phyloP scores from a whole-genome alignment of 345 rosid species.

The Rhodamnia rubescens region DNA sequence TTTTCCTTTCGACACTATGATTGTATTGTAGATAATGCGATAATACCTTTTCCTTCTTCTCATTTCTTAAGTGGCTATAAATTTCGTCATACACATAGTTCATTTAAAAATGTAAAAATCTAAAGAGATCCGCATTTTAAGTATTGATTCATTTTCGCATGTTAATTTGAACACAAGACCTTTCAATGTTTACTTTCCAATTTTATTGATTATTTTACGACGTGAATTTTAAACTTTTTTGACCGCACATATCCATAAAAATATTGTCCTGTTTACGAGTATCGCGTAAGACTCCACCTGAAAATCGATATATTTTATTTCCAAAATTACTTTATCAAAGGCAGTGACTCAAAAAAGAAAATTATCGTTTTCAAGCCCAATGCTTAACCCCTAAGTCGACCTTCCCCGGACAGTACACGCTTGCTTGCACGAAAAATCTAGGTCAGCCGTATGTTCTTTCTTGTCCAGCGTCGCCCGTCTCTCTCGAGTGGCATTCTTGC shows the following conservation, averaged over 20 bases:
- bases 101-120: neutral
- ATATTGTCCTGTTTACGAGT: neutral
- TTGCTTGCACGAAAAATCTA: neutral
- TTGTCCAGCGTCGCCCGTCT: neutral
- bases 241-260: neutral
- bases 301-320: neutral
- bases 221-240: neutral
- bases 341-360: no score
- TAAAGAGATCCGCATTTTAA: rapidly evolving
- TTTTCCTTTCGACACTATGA: neutral
- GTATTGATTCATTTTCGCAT: no score
- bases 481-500: neutral
- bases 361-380: neutral
- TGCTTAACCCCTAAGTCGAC: neutral
- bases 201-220: neutral
- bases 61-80: neutral
- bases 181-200: no score
- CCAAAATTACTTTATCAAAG: neutral
- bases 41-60: neutral
- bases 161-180: no score
- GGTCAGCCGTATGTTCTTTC: neutral
- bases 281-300: neutral
- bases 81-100: neutral
- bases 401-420: no score
- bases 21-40: neutral